phyloP scores from a whole-genome alignment of 306 rosid species.

The Rosa chinensis region DNA sequence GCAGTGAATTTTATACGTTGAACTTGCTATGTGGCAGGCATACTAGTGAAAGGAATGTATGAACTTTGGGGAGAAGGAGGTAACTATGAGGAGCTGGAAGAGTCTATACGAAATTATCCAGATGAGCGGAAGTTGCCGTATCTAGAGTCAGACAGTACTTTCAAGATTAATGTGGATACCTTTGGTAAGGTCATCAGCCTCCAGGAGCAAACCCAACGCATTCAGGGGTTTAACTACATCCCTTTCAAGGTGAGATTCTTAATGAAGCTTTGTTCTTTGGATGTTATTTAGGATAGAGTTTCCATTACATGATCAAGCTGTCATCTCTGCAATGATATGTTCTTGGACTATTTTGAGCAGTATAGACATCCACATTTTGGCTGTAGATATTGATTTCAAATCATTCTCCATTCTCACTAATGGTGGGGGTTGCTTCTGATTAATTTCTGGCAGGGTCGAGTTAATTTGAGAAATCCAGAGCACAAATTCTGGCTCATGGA shows the following conservation, averaged over 20 bases:
- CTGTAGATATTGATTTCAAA: not conserved
- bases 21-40: conserved; percentile 46
- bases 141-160: conserved; percentile 65
- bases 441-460: conserved; percentile 62
- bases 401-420: conserved; percentile 1
- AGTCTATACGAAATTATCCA: conserved; percentile 55
- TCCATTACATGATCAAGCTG: not conserved
- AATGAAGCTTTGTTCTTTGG: not conserved
- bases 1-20: not conserved
- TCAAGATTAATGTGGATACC: conserved; percentile 76
- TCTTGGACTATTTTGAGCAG: not conserved
- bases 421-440: conserved; percentile 17
- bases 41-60: conserved; percentile 94
- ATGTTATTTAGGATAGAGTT: not conserved
- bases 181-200: conserved; percentile 80
- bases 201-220: conserved; percentile 70
- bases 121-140: conserved; percentile 75
- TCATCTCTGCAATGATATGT: not conserved
- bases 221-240: conserved; percentile 62
- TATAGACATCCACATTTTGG: not conserved
- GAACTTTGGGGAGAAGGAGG: conserved; percentile 95
- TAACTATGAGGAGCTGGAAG: conserved; percentile 70
- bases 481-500: conserved; percentile 90
- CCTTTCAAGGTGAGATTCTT: conserved; percentile 70
- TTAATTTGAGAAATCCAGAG: conserved; percentile 76